Conservation (phyloP, 2,329 filamentous ascomycete genomes). For the Colletotrichum lindemuthianum region DNA sequence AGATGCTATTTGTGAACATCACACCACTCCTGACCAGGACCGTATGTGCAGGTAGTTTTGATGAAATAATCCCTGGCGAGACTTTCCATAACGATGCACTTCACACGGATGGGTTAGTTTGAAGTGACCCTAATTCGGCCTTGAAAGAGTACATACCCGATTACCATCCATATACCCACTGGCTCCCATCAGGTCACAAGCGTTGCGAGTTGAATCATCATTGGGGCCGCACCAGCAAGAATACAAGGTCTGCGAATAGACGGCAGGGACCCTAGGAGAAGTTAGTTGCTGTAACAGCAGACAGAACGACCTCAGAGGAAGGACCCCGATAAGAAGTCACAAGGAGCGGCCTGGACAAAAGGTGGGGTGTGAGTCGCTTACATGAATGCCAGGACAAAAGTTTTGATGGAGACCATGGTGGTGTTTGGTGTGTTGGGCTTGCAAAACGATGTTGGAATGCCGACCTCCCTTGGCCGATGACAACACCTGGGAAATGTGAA, state of each 20-base stretch:
- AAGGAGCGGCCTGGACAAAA: background rate
- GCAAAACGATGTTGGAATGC: too few species aligned
- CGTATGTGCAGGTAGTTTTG: background rate
- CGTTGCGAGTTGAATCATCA: too few species aligned
- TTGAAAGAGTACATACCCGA: background rate
- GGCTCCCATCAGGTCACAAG: background rate
- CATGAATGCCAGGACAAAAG: background rate
- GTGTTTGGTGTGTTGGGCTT: too few species aligned
- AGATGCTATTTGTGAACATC: background rate
- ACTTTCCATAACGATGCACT: constrained; percentile 1
- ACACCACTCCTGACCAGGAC: constrained; percentile 5
- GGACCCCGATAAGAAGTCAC: background rate
- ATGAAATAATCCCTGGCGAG: background rate
- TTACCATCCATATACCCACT: constrained; percentile 5
- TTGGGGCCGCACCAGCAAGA: constrained; percentile 12
- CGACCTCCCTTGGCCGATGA: too few species aligned
- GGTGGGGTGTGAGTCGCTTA: background rate
- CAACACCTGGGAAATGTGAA: too few species aligned
- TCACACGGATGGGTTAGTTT: background rate
- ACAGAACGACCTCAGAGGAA: too few species aligned
- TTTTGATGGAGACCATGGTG: background rate
- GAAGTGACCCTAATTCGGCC: background rate
- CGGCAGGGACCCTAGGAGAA: background rate
- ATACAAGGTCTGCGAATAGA: background rate
- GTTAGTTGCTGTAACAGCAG: background rate